These are phyloP conservation scores for Begonia fuchsioides DNA, from an alignment of 306 rosid genomes.

Conservation along the genomic window DNA sequence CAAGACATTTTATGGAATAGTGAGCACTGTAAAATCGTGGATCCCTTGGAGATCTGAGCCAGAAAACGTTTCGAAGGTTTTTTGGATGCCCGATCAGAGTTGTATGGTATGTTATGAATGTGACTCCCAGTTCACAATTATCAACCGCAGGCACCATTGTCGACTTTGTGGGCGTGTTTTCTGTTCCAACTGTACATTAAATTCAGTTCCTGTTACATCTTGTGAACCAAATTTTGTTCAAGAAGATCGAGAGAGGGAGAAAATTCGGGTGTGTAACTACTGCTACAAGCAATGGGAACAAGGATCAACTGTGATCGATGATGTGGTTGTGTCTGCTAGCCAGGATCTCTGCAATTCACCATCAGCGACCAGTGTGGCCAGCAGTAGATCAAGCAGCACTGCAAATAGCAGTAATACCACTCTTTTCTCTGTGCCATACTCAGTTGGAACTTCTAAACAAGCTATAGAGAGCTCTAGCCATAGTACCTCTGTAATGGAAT, in stretches of 20 bases:
- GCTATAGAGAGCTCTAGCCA: conserved; percentile 27
- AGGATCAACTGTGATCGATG: conserved; percentile 21
- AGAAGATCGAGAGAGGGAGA: conserved; percentile 46
- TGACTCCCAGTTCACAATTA: conserved; percentile 65
- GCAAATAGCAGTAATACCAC: conserved; percentile 51
- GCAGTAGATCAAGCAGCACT: conserved; percentile 55
- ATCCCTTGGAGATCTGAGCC: conserved; percentile 67
- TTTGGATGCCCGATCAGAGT: conserved; percentile 94
- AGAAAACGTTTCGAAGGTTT: conserved; percentile 54
- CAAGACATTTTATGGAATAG: conserved; percentile 40
- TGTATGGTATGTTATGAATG: conserved; percentile 92
- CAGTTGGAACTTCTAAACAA: conserved; percentile 39
- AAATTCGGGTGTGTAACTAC: conserved; percentile 77
- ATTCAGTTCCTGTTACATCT: conserved; percentile 50
- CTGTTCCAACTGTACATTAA: conserved; percentile 68
- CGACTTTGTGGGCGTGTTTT: conserved; percentile 87
- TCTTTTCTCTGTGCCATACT: conserved; percentile 41
- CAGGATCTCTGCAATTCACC: conserved; percentile 34
- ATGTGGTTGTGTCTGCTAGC: conserved; percentile 28
- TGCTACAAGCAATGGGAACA: conserved; percentile 78
- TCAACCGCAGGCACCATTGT: conserved; percentile 90
- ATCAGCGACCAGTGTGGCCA: conserved; percentile 44
- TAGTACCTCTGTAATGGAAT: conserved; percentile 31
- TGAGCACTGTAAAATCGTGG: conserved; percentile 53
- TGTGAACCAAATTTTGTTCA: conserved; percentile 16